Conservation (phyloP, 108 stramenopile species). For the Cyclotella choctawhatcheeana region DNA sequence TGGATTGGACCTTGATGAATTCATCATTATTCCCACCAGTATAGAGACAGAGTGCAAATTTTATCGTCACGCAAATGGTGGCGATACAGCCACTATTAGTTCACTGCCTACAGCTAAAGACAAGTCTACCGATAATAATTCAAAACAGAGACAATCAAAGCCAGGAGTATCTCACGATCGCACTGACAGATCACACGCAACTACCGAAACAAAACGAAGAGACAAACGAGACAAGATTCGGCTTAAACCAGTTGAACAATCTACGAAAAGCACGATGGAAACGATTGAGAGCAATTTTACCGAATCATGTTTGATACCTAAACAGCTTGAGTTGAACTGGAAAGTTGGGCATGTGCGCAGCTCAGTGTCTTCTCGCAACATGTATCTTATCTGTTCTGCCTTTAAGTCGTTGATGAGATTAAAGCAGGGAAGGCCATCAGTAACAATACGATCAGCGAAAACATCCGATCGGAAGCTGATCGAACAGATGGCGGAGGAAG, state of each 20-base stretch:
- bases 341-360: constrained; percentile 57
- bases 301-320: constrained; percentile 6
- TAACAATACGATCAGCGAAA: constrained; percentile 53
- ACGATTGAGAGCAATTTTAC: constrained; percentile 1
- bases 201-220: constrained; percentile 52
- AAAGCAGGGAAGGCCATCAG: constrained; percentile 68
- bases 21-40: constrained; percentile 27
- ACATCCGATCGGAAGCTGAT: constrained; percentile 12
- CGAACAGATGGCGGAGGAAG: constrained; percentile 31
- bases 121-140: too few relatives aligned
- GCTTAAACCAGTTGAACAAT: not conserved
- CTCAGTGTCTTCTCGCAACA: constrained; percentile 63
- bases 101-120: not conserved
- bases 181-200: constrained; percentile 8
- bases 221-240: constrained; percentile 66
- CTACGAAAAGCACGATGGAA: not conserved
- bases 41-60: constrained; percentile 29
- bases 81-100: not conserved
- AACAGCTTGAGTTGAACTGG: constrained; percentile 49
- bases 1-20: constrained; percentile 33
- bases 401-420: constrained; percentile 53
- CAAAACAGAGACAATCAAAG: too few relatives aligned
- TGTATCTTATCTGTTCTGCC: constrained; percentile 59
- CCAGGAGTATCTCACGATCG: too few relatives aligned
- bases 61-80: constrained; percentile 23